Evolutionary conservation across 257 asterid species (phyloP).

Genomic region (Verbascum thapsus): DNA sequence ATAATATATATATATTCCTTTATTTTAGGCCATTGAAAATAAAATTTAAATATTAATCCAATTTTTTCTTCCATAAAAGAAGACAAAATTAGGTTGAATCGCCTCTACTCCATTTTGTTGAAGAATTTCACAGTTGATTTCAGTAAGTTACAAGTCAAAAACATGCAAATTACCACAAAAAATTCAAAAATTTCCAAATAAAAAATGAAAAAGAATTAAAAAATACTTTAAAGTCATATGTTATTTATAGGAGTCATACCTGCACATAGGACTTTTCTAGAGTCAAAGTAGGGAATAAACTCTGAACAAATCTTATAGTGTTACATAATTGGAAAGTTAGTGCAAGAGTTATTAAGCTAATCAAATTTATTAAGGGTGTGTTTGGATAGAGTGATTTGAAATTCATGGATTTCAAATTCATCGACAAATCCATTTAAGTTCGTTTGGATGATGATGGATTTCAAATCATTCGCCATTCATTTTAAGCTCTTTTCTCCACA

Average conservation of each 20-base stretch:
- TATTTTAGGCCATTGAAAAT: background rate
- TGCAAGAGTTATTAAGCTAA: no score
- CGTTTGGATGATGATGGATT: no score
- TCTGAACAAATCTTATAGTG: background rate
- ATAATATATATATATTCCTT: no score
- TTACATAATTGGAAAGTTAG: background rate
- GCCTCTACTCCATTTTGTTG: background rate
- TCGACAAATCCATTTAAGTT: no score
- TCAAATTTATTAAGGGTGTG: no score
- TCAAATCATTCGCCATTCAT: no score
- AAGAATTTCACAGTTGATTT: background rate
- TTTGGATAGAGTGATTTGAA: no score
- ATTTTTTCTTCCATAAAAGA: background rate
- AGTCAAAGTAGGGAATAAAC: background rate
- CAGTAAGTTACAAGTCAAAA: background rate
- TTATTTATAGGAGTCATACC: background rate
- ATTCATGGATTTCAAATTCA: no score
- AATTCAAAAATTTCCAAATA: no score
- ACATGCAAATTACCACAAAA: no score
- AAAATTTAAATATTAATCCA: background rate
- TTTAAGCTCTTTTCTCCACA: no score
- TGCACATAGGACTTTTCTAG: background rate
- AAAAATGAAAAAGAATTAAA: no score
- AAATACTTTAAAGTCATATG: background rate
- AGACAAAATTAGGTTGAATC: slow-evolving; percentile 17